These are phyloP conservation scores for Hydnum rufescens DNA, from an alignment of 768 basidiomycete species.

Conservation along the genomic window DNA sequence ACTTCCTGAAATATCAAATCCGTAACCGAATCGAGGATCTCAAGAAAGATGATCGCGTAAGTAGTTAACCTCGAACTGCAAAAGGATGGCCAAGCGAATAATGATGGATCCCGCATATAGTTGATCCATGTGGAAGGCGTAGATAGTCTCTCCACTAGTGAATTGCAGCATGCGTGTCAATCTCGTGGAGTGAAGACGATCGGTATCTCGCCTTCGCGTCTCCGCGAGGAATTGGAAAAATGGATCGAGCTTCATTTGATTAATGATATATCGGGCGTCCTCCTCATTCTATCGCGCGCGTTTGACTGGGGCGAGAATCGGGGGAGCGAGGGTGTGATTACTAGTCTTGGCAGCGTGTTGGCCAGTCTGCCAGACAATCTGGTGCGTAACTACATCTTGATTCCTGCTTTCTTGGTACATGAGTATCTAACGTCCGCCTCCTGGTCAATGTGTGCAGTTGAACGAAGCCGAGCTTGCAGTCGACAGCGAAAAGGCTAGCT, in stretches of 20 bases:
- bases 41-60: conserved; percentile 65
- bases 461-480: conserved; percentile 97
- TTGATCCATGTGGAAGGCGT: conserved; percentile 83
- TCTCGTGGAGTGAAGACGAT: conserved; percentile 81
- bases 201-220: conserved; percentile 68
- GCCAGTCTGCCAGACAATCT: conserved; percentile 86
- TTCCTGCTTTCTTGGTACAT: too few relatives aligned
- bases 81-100: too few relatives aligned
- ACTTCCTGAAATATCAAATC: conserved; percentile 86
- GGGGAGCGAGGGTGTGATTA: conserved; percentile 57
- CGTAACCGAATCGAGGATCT: conserved; percentile 64
- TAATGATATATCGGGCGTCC: conserved; percentile 79
- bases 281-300: conserved; percentile 83
- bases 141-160: conserved; percentile 73
- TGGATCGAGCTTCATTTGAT: conserved; percentile 90
- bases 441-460: too few relatives aligned
- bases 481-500: conserved; percentile 79
- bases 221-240: conserved; percentile 72
- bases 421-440: too few relatives aligned
- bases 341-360: conserved; percentile 73
- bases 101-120: too few relatives aligned
- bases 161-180: conserved; percentile 84
- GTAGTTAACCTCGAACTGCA: too few relatives aligned
- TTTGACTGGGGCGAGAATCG: conserved; percentile 73
- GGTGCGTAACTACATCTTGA: conserved; percentile 26